These are phyloP conservation scores for Xylaria sp. DNA, from an alignment of 2,329 filamentous ascomycete genomes.

Conservation along the genomic window DNA sequence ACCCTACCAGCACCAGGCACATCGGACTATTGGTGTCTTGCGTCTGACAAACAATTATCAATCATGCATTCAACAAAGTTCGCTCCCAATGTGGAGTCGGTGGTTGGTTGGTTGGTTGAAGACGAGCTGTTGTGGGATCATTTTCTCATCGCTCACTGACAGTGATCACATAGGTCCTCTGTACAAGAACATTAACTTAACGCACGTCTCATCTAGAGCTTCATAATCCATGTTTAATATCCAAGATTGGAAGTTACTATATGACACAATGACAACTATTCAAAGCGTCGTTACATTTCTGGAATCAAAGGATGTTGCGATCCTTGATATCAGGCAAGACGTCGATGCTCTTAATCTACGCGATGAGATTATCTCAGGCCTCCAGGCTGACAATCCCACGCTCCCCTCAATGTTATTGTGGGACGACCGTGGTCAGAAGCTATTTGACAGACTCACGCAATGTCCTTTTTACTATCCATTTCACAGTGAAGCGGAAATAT, in stretches of 20 bases:
- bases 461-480: constrained; percentile 13
- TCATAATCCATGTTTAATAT: not conserved
- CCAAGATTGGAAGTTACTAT: not conserved
- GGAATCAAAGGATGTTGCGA: not conserved
- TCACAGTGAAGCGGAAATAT: constrained; percentile 12
- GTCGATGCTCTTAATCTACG: not conserved
- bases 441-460: constrained; percentile 10
- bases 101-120: not conserved
- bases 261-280: not conserved
- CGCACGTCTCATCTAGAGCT: not conserved
- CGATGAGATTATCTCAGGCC: not conserved
- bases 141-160: not conserved
- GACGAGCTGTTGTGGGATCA: not conserved
- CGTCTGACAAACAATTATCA: not conserved
- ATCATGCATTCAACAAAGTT: not conserved
- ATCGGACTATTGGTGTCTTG: not conserved
- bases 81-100: not conserved
- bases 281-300: not conserved
- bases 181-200: not conserved
- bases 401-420: constrained; percentile 13
- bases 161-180: not conserved
- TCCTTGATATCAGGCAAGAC: not conserved
- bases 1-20: not conserved
- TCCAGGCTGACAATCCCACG: not conserved
- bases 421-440: constrained; percentile 8